Conservation (phyloP, 2,329 filamentous ascomycete genomes). For the Aspergillus neotritici region DNA sequence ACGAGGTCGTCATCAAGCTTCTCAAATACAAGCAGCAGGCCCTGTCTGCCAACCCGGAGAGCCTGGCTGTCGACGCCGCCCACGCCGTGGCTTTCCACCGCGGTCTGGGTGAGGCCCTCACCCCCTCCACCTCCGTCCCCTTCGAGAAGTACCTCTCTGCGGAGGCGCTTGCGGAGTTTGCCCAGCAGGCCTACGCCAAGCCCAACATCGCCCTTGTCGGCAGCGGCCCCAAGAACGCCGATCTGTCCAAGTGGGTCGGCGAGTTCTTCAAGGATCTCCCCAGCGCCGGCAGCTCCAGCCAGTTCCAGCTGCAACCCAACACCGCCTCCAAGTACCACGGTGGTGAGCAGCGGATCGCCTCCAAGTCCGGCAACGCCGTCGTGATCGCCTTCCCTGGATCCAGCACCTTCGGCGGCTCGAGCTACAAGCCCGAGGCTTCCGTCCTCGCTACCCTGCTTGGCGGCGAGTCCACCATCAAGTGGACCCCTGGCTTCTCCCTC, state of each 20-base stretch:
- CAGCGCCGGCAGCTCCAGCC: conserved; percentile 43
- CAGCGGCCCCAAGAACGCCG: conserved; percentile 72
- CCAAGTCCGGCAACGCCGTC: conserved; percentile 70
- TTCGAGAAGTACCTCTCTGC: conserved; percentile 75
- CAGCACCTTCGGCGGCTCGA: conserved; percentile 61
- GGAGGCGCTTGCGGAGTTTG: conserved; percentile 67
- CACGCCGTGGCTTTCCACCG: conserved; percentile 88
- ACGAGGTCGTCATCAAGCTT: conserved; percentile 75
- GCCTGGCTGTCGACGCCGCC: conserved; percentile 77
- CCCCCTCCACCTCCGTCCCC: conserved; percentile 65
- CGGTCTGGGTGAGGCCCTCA: conserved; percentile 75
- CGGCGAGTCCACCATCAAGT: conserved; percentile 88
- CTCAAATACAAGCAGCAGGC: conserved; percentile 73
- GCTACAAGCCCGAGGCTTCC: conserved; percentile 82
- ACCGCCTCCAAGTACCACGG: conserved; percentile 80
- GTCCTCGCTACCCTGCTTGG: conserved; percentile 87
- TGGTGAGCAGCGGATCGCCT: conserved; percentile 84
- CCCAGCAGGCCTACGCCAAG: conserved; percentile 76
- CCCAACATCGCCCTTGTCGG: conserved; percentile 86
- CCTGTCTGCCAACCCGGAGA: conserved; percentile 56
- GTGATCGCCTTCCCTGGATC: conserved; percentile 92
- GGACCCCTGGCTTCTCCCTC: conserved; percentile 86
- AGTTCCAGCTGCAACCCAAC: conserved; percentile 52
- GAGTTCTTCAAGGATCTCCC: conserved; percentile 80
- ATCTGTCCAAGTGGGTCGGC: conserved; percentile 81